phyloP scores from a whole-genome alignment of 2,329 filamentous ascomycete species.

The Fusarium sp. region DNA sequence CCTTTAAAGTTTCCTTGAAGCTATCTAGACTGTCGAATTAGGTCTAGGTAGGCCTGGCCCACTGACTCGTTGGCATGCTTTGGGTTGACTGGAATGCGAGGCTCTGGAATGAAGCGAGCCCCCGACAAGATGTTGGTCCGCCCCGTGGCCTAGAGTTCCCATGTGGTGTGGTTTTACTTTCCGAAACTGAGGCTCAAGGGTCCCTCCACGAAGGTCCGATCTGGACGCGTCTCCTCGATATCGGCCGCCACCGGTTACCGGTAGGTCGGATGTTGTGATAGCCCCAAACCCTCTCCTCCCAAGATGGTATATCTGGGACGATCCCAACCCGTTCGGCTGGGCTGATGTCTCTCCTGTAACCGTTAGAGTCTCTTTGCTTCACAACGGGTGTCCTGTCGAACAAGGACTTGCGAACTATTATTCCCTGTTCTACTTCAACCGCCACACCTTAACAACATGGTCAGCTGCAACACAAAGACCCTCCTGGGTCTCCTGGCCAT shows the following conservation, averaged over 20 bases:
- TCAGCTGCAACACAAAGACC: slow-evolving; percentile 5
- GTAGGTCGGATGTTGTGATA: slow-evolving; percentile 4
- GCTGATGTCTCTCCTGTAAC: background rate
- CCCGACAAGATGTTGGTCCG: slow-evolving; percentile 2
- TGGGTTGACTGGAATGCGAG: slow-evolving; percentile 22
- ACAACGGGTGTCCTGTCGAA: slow-evolving; percentile 15
- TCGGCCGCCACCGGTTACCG: background rate
- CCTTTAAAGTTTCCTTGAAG: slow-evolving; percentile 30
- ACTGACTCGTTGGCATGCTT: slow-evolving; percentile 2
- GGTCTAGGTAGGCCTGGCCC: slow-evolving; percentile 10
- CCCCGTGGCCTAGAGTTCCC: slow-evolving; percentile 9
- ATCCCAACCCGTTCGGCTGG: slow-evolving; percentile 11
- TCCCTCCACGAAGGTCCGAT: slow-evolving; percentile 2
- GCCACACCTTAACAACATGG: slow-evolving; percentile 23
- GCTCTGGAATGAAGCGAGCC: slow-evolving; percentile 17
- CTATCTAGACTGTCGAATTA: slow-evolving; percentile 19
- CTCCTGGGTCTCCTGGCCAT: slow-evolving; percentile 26
- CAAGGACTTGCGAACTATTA: slow-evolving; percentile 9
- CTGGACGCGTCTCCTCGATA: slow-evolving; percentile 3
- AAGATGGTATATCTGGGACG: slow-evolving; percentile 26
- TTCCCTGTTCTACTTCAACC: slow-evolving; percentile 17
- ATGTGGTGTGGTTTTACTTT: slow-evolving; percentile 21
- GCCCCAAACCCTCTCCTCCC: background rate
- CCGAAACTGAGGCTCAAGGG: slow-evolving; percentile 14
- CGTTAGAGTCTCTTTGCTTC: background rate